Evolutionary conservation across 1,284 basidiomycete species (phyloP), one percentile per base, ranked within the genome.

Genomic region (Pulchroboletus neoregius): DNA sequence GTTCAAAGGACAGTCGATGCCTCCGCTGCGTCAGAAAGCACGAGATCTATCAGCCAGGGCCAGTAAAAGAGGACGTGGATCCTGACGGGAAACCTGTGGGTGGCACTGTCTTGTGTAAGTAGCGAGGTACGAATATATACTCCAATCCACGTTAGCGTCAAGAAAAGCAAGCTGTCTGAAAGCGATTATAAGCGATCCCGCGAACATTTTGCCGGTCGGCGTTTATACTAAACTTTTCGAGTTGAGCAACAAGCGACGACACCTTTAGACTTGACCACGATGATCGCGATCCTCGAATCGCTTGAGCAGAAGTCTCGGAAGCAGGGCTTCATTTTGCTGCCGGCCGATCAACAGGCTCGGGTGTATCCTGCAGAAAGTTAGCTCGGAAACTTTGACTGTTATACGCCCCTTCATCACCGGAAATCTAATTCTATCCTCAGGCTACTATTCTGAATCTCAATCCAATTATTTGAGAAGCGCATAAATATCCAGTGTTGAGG

Each of bases 271-370:
- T 53, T 42, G 50, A 48, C 57, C 50, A 63, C 20, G 48, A 40
- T 49, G 56, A 61, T 60, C 58, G 57, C 47, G 57, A 52, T 60
- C 61, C 61, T 53, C 50, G 57, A 60, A 44, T 50, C 61, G 63
- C 62, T 65, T 65, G 61, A 26, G 36, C 40, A 33, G 33, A 43
- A 48, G 43, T 44, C 50, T 44, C 48, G 48, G 48, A 39, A 58
- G 42, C 34, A 45, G 37, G n/a, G 37, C 44, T 49, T 58, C 56
- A 50, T 54, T 62, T 62, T 60, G 30, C 45, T 60, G 49, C 58
- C 59, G 55, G 48, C 46, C 48, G 49, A 62, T 53, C 52, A 15
- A 40, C 15, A n/a, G n/a, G n/a, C 26, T 37, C 43, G 35, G 34
- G 37, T 31, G 28, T 22, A 20, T 50, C 39, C 41, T 46, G 39